A percentile compares a stretch with the other conserved stretches of the same genome.
phyloP scores from a whole-genome alignment of 2,329 filamentous ascomycete genomes.

The Knoxdaviesia proteae region DNA sequence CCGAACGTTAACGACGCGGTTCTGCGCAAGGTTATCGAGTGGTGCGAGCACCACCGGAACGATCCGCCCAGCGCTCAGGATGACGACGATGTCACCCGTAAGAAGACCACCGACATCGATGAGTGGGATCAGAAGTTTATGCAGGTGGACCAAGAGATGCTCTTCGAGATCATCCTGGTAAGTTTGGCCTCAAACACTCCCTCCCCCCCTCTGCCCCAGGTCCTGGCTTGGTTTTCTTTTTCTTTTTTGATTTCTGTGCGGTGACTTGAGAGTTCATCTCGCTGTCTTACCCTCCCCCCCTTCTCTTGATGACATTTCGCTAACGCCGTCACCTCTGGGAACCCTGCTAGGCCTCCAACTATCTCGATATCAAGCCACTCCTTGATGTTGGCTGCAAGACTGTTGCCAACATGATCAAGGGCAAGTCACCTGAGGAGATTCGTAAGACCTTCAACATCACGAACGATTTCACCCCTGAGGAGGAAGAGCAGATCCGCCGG shows the following conservation, averaged over 20 bases:
- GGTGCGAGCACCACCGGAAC: slow-evolving; percentile 87
- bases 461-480: slow-evolving; percentile 96
- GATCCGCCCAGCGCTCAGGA: slow-evolving; percentile 68
- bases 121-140: slow-evolving; percentile 99
- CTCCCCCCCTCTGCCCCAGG: neutral
- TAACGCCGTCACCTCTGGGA: neutral
- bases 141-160: slow-evolving; percentile 99
- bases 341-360: slow-evolving; percentile 62
- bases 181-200: slow-evolving; percentile 12
- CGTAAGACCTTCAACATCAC: slow-evolving; percentile 99
- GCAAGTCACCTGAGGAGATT: slow-evolving; percentile 97
- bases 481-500: slow-evolving; percentile 90
- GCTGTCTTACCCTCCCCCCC: neutral
- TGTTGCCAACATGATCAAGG: slow-evolving; percentile 99
- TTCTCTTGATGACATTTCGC: neutral
- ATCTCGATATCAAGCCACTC: slow-evolving; percentile 95
- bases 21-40: slow-evolving; percentile 89
- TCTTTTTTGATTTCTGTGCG: neutral
- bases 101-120: slow-evolving; percentile 97
- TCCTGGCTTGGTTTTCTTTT: neutral
- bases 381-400: slow-evolving; percentile 98
- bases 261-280: neutral
- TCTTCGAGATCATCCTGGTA: slow-evolving; percentile 97
- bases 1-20: slow-evolving; percentile 88
- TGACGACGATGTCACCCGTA: slow-evolving; percentile 81